Evolutionary conservation across 805 yeast species (phyloP), one percentile per base, ranked within the genome.

Genomic region (Ogataea henricii): DNA sequence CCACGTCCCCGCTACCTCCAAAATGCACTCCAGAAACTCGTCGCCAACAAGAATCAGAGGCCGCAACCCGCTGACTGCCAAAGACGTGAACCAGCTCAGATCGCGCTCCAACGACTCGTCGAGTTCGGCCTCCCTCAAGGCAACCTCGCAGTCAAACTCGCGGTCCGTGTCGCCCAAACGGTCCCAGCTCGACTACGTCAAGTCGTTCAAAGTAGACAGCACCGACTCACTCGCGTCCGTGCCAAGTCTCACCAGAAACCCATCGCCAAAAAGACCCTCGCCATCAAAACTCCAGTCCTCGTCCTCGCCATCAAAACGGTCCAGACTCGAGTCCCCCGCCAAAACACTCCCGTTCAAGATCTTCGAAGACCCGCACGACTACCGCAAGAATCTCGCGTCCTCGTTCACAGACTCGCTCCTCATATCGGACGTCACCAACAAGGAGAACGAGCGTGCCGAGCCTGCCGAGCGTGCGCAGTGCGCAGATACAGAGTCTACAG

Each of bases 301-400:
- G n/a, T n/a, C 52, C 10, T 54, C 59, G 16, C 42, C 42, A 10
- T 29, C 46, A 14, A 55, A 55, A 45, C 47, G 47, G 30, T 50
- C 42, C 14, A 51, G 43, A 35, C 23, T 41, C 16, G 35, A 42
- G 17, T 7, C 22, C 35, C 17, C 34, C 14, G 16, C 13, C 16
- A 18, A n/a, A 17, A 5, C 34, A 13, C 25, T 34, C 5, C 52
- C 49, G n/a, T 56, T 58, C 50, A 49, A 53, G 18, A 58, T 56
- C 6, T 55, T 47, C 45, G 55, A 56, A 38, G 60, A 56, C 41
- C 48, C 51, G 1, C 27, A 36, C 4, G 48, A 47, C 22, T 48
- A 52, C 43, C 47, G 57, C 38, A 45, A 46, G 13, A 23, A 43
- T 17, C 37, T 48, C 14, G 40, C 45, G 10, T 32, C 48, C 9